Evolutionary conservation across 257 asterid species (phyloP), one percentile per base, ranked within the genome.

Genomic region (Lycium ferocissimum): DNA sequence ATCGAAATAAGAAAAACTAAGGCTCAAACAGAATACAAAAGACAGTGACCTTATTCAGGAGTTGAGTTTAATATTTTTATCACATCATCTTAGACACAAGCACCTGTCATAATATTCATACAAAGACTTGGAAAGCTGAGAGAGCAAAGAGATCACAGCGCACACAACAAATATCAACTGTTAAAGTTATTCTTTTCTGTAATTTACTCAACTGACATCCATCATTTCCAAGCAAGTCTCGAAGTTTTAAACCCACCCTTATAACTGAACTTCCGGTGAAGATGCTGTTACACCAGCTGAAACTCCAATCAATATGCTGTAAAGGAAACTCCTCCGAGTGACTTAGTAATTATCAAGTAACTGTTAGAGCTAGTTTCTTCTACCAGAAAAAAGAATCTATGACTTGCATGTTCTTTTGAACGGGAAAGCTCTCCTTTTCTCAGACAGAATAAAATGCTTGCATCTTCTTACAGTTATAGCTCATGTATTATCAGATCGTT

Each of bases 171-270:
- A 18, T n/a, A 70, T 38, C 78, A 72, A 43, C n/a, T 43, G 18
- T 51, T 17, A n/a, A 43, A 7, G 35, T 71, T 18, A 18, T 18
- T 72, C 40, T 65, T 33, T 72, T 4, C 14, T 72, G 37, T 72
- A 72, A 43, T 43, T 72, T 33, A 72, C 57, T 72, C 57, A 45
- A 43, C 37, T 72, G 37, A 43, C 9, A 72, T 18, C 43, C 37
- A 72, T 70, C 53, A 17, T 38, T 72, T 72, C 80, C 80, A 72
- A 72, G 57, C 57, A 40, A 70, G 37, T 17, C 80, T 43, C 57
- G 43, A 43, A n/a, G 56, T 10, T 72, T 72, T 72, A 14, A 72
- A 43, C 54, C 53, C 40, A 43, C 54, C 53, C 40, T 70, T 38
- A 38, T 38, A 14, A 37, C 76, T 69, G 76, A 37, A 69, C 51